Percentiles rank a stretch among this genome's conserved stretches.
Evolutionary conservation across 192 early-diverging fungal genomes (phyloP).

Genomic region (Coemansia sp.): DNA sequence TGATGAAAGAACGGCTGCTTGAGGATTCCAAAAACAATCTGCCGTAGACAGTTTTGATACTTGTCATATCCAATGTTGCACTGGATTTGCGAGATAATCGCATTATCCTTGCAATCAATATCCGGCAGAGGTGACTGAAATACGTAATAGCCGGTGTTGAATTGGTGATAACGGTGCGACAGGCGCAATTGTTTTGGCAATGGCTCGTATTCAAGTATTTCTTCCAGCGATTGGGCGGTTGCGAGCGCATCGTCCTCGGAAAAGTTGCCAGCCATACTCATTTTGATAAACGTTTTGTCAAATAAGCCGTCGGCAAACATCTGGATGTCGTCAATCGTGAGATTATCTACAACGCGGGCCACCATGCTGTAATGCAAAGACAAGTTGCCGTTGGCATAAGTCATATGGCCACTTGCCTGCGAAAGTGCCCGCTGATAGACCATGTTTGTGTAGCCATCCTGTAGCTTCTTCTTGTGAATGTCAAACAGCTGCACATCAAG

Average conservation of each 20-base stretch:
- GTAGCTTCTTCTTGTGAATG: conserved; percentile 55
- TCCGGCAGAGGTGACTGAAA: conserved; percentile 42
- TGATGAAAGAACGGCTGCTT: conserved; percentile 83
- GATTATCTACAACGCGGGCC: conserved; percentile 62
- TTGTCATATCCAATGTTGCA: conserved; percentile 63
- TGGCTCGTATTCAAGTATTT: conserved; percentile 55
- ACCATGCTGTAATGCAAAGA: conserved; percentile 63
- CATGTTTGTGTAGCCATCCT: conserved; percentile 24
- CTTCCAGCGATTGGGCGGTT: conserved; percentile 51
- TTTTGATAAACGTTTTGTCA: conserved; percentile 63
- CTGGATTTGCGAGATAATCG: conserved; percentile 72
- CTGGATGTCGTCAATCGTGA: conserved; percentile 65
- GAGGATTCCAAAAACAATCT: conserved; percentile 68
- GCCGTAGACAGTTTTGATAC: conserved; percentile 54
- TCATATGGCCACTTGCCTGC: conserved; percentile 54
- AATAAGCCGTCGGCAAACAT: conserved; percentile 69
- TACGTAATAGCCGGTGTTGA: conserved; percentile 24
- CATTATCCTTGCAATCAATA: conserved; percentile 74
- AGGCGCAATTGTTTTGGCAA: conserved; percentile 26
- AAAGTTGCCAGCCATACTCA: conserved; percentile 80
- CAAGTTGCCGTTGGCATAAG: conserved; percentile 32
- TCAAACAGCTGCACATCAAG: not conserved
- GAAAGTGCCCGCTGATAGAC: conserved; percentile 58
- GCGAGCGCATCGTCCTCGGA: conserved; percentile 58
- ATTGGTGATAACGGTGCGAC: not conserved